Base-by-base conservation (phyloP, 148 eudicot species). In the Chenopodium suecicum region DNA sequence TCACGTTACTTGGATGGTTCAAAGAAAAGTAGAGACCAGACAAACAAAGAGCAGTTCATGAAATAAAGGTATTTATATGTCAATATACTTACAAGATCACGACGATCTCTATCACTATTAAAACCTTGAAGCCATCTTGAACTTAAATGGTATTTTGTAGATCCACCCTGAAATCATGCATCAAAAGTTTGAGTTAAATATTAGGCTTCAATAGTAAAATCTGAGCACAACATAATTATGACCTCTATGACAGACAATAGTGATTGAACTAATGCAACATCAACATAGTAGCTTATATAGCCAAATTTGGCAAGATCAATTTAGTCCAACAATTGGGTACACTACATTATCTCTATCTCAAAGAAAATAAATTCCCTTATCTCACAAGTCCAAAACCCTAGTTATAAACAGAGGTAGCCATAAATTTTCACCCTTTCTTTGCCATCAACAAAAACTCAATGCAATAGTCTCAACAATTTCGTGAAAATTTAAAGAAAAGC, bases 61-160 rank as follows among this genome's bases (percentile, higher is more conserved):
- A 64, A 48, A 19, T 25, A 79, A 3, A 8, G 37, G 1, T 1
- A 37, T 20, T 14, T 56, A 31, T 19, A 48, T 48, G 16, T 37
- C 22, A 56, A 79, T 17, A 32, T 65, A 89, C 95, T 96, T 82
- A 96, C 99, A 88, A 96, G 97, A 92, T 96, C 99, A 87, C 99
- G 99, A 34, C 99, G 98, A 90, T 96, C 98, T 58, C 99, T 89
- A 62, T 96, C 98, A 70, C 91, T 96, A 63, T 90, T 90, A 80
- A 96, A 94, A 83, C 94, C 89, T 80, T 92, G 97, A 84, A 96
- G 86, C 99, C 99, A 96, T 85, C 94, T 94, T 73, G 98, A 86
- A 77, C 92, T 90, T 72, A 96, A 85, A 86, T 96, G 99, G 86
- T 96, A 96, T 84, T 96, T 96, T 52, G 98, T 94, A 22, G 99